Base-by-base conservation (phyloP, 345 rosid genomes). In the Brassica carinata region DNA sequence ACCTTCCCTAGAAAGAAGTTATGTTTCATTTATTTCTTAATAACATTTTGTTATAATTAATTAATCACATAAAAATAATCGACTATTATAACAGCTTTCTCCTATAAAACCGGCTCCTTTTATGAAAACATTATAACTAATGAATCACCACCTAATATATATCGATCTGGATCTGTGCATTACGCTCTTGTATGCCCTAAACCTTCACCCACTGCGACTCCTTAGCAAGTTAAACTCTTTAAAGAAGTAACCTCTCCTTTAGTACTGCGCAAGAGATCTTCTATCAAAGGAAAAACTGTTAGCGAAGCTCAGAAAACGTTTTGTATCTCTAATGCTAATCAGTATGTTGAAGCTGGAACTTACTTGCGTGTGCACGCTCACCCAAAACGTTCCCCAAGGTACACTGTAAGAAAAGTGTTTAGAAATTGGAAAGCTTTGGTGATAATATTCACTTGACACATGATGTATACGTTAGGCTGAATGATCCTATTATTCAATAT, bases 281-380 rank as follows among this genome's bases (percentile, higher is more conserved):
- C 93, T 69, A 88, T 94, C 65, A 91, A 90, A 84, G 94, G 97
- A 7, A 94, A 92, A 85, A 92, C 97, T 5, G 82, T 90, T 43
- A 84, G 97, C 77, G 97, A 94, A 84, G 97, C 97, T 61, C 98
- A 94, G 82, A 92, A 90, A 74, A 94, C 98, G 63, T 92, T 90
- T 73, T 89, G 97, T 64, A 82, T 92, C 59, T 89, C 89, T 76
- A 84, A 85, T 81, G 80, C 61, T 5, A 82, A 87, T 34, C 90
- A 92, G 81, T 77, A 75, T 85, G 87, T 90, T 45, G 98, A 94
- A 87, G 87, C 84, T 75, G 99, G 99, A 71, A 92, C 88, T 19
- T 94, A 92, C 76, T 75, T 94, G 63, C 93, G 96, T 61, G 96
- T 95, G 29, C 93, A 92, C 80, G 93, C 92, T 9, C 99, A 95